Conservation (phyloP, 768 basidiomycete genomes). For the Suillus decipiens region DNA sequence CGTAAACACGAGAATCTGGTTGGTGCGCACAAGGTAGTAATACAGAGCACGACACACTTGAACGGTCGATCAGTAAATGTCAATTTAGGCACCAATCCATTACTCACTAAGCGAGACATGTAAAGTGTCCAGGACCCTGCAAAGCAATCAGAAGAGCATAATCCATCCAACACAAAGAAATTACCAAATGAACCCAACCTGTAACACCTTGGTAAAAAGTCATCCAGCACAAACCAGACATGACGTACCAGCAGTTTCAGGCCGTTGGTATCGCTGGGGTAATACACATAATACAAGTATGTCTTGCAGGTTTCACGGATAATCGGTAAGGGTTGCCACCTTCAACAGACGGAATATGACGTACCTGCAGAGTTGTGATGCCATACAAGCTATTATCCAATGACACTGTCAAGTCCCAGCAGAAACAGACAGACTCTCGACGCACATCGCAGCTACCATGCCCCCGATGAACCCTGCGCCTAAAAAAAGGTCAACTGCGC, state of each 20-base stretch:
- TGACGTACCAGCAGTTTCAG: conserved; percentile 18
- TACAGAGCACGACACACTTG: conserved; percentile 34
- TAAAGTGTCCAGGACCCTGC: conserved; percentile 13
- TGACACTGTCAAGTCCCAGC: not conserved
- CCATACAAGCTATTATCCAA: conserved; percentile 20
- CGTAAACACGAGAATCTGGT: not conserved
- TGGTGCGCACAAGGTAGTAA: conserved; percentile 39
- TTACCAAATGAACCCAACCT: conserved; percentile 15
- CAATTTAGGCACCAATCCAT: not conserved
- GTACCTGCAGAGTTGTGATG: conserved; percentile 25
- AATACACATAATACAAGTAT: conserved; percentile 26
- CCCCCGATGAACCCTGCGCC: conserved; percentile 25
- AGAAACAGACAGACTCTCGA: not conserved
- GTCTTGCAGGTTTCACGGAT: conserved; percentile 15
- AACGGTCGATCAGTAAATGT: not conserved
- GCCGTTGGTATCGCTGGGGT: conserved; percentile 18
- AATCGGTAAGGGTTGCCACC: not conserved
- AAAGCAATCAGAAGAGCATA: not conserved
- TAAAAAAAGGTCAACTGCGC: conserved; percentile 7
- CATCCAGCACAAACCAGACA: not conserved
- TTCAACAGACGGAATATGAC: not conserved
- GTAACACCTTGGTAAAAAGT: not conserved
- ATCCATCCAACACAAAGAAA: not conserved
- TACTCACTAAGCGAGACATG: conserved; percentile 15
- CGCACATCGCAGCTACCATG: conserved; percentile 21